Conservation (phyloP, 2,329 filamentous ascomycete species). For the Acarospora socialis region DNA sequence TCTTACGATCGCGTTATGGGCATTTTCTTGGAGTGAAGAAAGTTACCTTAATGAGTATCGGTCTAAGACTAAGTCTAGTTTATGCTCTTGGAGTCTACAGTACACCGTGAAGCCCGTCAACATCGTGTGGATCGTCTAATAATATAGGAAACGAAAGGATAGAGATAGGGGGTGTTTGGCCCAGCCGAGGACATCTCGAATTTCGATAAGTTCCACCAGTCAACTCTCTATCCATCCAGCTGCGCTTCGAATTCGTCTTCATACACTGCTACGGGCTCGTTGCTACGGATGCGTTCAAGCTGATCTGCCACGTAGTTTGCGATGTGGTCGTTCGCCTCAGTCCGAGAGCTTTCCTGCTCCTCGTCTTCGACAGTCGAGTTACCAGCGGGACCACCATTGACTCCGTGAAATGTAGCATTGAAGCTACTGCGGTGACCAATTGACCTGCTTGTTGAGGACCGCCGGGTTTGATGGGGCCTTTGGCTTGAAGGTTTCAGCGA, state of each 20-base stretch:
- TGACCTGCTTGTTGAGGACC: conserved; percentile 69
- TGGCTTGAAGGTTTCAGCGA: background rate
- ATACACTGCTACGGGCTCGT: conserved; percentile 36
- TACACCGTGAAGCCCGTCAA: too few species aligned
- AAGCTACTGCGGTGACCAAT: conserved; percentile 77
- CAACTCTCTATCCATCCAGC: conserved; percentile 27
- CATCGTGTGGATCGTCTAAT: too few species aligned
- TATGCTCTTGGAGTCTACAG: too few species aligned
- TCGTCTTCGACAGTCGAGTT: conserved; percentile 39
- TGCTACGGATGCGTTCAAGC: conserved; percentile 55
- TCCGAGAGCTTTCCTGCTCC: conserved; percentile 35
- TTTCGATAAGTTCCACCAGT: too few species aligned
- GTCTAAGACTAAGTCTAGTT: too few species aligned
- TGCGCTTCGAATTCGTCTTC: conserved; percentile 50
- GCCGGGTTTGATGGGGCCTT: conserved; percentile 48
- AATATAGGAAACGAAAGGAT: too few species aligned
- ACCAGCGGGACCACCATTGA: conserved; percentile 34
- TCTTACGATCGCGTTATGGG: too few species aligned
- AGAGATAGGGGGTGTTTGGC: conserved; percentile 6
- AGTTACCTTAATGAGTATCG: too few species aligned
- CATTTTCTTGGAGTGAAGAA: too few species aligned
- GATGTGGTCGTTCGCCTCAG: conserved; percentile 54
- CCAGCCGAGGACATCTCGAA: conserved; percentile 2
- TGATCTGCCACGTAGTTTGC: conserved; percentile 72
- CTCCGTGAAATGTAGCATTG: conserved; percentile 35